These are phyloP conservation scores for Gossypium schwendimanii DNA, from an alignment of 441 rosid genomes.

Conservation along the genomic window DNA sequence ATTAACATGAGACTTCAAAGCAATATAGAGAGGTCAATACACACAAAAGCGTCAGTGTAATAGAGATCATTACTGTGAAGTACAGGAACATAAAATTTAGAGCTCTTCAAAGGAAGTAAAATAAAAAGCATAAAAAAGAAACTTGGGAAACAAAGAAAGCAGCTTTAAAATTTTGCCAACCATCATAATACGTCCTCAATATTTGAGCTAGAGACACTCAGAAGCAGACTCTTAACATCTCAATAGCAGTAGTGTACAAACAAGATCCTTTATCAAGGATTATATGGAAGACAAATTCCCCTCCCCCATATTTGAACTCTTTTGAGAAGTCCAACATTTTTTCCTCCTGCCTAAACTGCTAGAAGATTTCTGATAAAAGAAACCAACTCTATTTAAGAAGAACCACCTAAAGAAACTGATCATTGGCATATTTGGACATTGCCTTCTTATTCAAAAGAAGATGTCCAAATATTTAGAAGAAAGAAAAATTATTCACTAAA, in stretches of 20 bases:
- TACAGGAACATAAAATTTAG: background rate
- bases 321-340: background rate
- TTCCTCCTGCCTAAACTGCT: background rate
- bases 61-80: background rate
- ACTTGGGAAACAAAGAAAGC: background rate
- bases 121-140: too few relatives aligned
- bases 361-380: background rate
- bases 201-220: background rate
- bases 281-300: background rate
- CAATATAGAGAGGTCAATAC: background rate
- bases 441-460: too few relatives aligned
- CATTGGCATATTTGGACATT: too few relatives aligned
- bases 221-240: background rate
- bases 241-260: background rate
- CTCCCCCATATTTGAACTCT: background rate
- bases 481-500: too few relatives aligned
- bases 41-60: background rate
- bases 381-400: background rate
- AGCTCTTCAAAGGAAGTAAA: background rate
- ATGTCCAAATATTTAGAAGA: too few relatives aligned
- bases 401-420: too few relatives aligned
- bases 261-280: slow-evolving; percentile 1
- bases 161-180: background rate
- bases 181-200: background rate
- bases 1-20: slow-evolving; percentile 5